phyloP scores from a whole-genome alignment of 495 filamentous ascomycete species.

The Aspergillus bridgeri region DNA sequence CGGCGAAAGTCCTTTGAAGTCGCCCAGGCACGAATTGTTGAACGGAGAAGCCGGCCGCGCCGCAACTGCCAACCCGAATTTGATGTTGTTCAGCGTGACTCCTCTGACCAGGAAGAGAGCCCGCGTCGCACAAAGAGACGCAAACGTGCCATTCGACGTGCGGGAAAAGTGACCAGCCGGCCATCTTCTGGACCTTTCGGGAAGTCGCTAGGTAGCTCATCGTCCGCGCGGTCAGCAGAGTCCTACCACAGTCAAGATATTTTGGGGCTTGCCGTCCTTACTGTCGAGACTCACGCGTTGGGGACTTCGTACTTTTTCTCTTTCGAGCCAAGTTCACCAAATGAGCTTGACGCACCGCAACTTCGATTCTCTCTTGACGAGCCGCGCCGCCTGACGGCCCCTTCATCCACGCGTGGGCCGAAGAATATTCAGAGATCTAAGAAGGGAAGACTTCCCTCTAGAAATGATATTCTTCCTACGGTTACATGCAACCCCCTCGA shows the following conservation, averaged over 20 bases:
- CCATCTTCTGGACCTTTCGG: neutral
- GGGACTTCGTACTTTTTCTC: no score
- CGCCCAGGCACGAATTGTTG: conserved; percentile 1
- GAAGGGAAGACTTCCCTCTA: neutral
- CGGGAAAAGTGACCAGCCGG: conserved; percentile 1
- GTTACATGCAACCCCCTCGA: neutral
- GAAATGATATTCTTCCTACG: neutral
- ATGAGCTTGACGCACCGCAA: no score
- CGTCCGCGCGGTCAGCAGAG: neutral
- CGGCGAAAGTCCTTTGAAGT: conserved; percentile 1
- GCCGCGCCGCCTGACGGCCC: conserved; percentile 1
- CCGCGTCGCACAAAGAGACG: conserved; percentile 1
- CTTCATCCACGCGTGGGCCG: conserved; percentile 1
- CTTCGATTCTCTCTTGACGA: neutral
- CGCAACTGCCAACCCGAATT: neutral
- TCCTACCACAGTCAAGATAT: no score
- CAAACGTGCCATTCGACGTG: neutral
- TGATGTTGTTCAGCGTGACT: neutral
- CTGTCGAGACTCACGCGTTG: no score
- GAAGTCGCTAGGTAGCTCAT: neutral
- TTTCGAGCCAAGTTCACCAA: no score
- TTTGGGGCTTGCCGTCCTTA: no score
- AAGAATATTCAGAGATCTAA: conserved; percentile 2
- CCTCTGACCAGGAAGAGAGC: neutral
- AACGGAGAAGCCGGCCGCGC: neutral